Evolutionary conservation across 2,329 filamentous ascomycete species (phyloP).

Genomic region (Beauveria scarabaeidicola): DNA sequence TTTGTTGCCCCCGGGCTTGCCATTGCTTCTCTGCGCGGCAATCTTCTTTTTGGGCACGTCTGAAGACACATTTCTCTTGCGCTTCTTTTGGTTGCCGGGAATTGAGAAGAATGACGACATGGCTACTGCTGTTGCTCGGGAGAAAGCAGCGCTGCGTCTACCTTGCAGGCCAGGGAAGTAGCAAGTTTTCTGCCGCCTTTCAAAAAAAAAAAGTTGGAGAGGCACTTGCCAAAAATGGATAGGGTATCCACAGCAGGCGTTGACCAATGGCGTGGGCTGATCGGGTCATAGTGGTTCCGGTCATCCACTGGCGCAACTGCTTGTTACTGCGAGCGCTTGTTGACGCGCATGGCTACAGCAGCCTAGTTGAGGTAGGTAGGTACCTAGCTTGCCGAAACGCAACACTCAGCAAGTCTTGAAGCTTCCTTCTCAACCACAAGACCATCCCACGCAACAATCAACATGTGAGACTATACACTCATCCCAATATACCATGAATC

Average conservation of each 20-base stretch:
- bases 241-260: constrained; percentile 10
- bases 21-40: constrained; percentile 36
- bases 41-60: constrained; percentile 53
- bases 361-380: constrained; percentile 12
- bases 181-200: constrained; percentile 16
- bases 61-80: constrained; percentile 59
- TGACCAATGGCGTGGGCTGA: constrained; percentile 18
- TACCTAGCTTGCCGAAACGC: constrained; percentile 8
- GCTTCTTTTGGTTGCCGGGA: constrained; percentile 80
- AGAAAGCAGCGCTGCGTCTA: constrained; percentile 14
- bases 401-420: constrained; percentile 10
- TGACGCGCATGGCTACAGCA: constrained; percentile 17
- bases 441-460: constrained; percentile 5
- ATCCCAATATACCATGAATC: neutral
- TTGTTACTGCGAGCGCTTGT: neutral
- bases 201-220: constrained; percentile 31
- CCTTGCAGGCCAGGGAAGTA: constrained; percentile 21
- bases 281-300: constrained; percentile 26
- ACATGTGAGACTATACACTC: neutral
- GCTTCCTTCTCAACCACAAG: constrained; percentile 12
- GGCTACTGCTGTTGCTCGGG: constrained; percentile 18
- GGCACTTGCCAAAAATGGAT: constrained; percentile 15
- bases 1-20: constrained; percentile 22
- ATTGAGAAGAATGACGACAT: constrained; percentile 97
- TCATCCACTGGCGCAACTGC: neutral